Base-by-base conservation (phyloP, 2,329 filamentous ascomycete species). In the Penicillium polonicum region DNA sequence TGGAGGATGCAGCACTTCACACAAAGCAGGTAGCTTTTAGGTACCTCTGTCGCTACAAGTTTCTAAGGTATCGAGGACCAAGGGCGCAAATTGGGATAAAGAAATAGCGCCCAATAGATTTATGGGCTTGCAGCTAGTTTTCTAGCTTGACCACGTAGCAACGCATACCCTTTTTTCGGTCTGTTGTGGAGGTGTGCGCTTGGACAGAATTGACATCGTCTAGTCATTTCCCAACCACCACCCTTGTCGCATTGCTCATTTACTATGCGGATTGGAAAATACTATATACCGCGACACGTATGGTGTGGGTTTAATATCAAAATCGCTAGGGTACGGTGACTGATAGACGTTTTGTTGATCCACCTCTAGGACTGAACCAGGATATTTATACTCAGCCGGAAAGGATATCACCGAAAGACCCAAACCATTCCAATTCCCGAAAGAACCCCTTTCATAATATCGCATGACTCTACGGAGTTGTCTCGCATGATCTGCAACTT, bases 401-500 rank as follows among this genome's bases (percentile, higher is more conserved):
- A 42, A 46, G 29, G 41, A 42, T 42, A 36, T 42, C 51, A 25
- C 29, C 55, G 17, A 36, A 7, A 42, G 36, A 21, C 35, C 17
- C 29, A 27, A 53, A 33, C 36, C 29, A 8, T 19, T 43, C 17
- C 25, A 17, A 31, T 46, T 23, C 33, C 42, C 17, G 10, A 36
- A 36, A 56, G 17, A 21, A 29, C 21, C 15, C n/a, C 31, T 41
- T 39, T 29, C n/a, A 31, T 48, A 41, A 17, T 41, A 65, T 65
- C 61, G 64, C 63, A 66, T 65, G 64, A 66, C 58, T 46, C 41
- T 58, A 57, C 51, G 48, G 52, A 59, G 50, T 52, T 62, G 59
- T 65, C 60, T 66, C 60, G 60, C 62, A 65, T 65, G 64, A 67
- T 67, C 59, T 67, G 60, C 65, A 59, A 52, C 53, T 57, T 62